Conservation (phyloP, 108 stramenopile species). For the Fragilaria crotonensis region DNA sequence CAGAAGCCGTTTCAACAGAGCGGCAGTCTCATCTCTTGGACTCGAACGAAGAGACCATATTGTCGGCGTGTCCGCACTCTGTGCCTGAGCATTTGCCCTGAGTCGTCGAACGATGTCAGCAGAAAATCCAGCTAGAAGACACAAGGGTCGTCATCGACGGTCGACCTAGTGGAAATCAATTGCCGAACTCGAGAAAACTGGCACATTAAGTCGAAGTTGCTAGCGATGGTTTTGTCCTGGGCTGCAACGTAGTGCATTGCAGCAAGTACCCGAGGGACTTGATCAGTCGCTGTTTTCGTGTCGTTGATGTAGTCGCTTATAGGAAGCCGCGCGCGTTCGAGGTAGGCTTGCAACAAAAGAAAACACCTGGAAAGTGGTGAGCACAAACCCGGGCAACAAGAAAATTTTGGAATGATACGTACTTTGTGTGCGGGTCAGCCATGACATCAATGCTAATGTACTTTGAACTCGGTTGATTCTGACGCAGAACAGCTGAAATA, state of each 20-base stretch:
- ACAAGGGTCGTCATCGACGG: background rate
- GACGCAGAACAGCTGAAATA: constrained; percentile 26
- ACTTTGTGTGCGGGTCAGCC: constrained; percentile 87
- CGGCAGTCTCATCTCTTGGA: background rate
- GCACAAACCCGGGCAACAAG: background rate
- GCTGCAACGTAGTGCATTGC: constrained; percentile 92
- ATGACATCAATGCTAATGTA: constrained; percentile 52
- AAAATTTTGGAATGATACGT: background rate
- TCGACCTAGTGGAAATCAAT: constrained; percentile 15
- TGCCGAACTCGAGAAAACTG: constrained; percentile 36
- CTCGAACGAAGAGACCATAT: background rate
- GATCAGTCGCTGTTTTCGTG: constrained; percentile 91
- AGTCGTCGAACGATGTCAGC: background rate
- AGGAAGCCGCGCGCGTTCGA: constrained; percentile 77
- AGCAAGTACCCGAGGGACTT: constrained; percentile 88
- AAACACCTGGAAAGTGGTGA: constrained; percentile 32
- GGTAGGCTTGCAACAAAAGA: constrained; percentile 89
- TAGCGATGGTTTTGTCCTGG: constrained; percentile 38
- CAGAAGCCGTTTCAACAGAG: background rate
- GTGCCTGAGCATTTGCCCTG: background rate
- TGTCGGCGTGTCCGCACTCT: background rate
- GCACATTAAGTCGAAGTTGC: constrained; percentile 52
- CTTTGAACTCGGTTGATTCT: constrained; percentile 17
- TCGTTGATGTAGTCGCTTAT: constrained; percentile 98
- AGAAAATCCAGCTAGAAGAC: background rate